Evolutionary conservation across 306 rosid genomes (phyloP).

Genomic region (Elaeagnus macrophylla): DNA sequence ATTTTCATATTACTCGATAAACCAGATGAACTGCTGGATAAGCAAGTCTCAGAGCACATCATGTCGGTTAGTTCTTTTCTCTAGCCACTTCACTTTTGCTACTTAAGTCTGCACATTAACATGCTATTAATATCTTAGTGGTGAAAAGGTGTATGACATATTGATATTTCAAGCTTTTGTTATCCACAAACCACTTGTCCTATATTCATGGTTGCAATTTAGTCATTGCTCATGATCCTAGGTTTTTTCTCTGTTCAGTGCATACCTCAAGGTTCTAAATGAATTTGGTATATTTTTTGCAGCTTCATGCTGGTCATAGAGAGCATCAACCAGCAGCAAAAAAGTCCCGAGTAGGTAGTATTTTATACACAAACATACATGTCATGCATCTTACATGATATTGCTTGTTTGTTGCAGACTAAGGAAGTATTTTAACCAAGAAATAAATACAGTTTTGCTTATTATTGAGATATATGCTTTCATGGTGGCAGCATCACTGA

Average conservation of each 20-base stretch:
- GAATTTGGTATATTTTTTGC: conserved; percentile 23
- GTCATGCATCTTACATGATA: not conserved
- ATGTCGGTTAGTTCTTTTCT: conserved; percentile 69
- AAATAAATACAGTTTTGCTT: conserved; percentile 19
- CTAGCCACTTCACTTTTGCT: conserved; percentile 15
- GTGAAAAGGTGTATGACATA: conserved; percentile 12
- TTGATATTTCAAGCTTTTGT: conserved; percentile 6
- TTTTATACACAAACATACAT: not conserved
- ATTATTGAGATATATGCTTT: conserved; percentile 32
- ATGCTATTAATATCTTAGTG: conserved; percentile 16
- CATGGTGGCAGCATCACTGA: conserved; percentile 36
- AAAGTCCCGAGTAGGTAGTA: conserved; percentile 52
- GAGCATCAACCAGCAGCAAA: conserved; percentile 47
- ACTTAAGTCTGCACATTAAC: conserved; percentile 1
- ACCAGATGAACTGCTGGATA: conserved; percentile 89
- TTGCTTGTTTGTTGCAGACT: conserved; percentile 12
- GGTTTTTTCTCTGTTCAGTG: not conserved
- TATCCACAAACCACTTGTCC: not conserved
- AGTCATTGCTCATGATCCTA: not conserved
- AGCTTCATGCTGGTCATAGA: conserved; percentile 75
- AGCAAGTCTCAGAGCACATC: conserved; percentile 87
- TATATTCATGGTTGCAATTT: conserved; percentile 7
- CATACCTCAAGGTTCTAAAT: conserved; percentile 11
- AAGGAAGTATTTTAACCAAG: no score
- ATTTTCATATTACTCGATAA: conserved; percentile 93